These are phyloP conservation scores for Steccherinum ochraceum DNA, from an alignment of 768 basidiomycete species.

Conservation along the genomic window DNA sequence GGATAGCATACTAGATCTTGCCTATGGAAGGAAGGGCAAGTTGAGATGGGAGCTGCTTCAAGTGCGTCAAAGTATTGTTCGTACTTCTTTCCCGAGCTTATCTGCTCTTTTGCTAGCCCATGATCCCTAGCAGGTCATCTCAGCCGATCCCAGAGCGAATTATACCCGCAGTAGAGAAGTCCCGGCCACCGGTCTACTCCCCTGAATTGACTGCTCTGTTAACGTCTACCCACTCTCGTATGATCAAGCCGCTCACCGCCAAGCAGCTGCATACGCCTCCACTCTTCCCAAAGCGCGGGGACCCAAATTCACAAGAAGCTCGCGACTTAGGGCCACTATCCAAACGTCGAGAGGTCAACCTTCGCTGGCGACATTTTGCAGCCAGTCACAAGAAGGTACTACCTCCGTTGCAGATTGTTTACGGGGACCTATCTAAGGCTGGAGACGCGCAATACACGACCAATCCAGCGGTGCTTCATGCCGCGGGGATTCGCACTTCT, in stretches of 20 bases:
- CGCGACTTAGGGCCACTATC: slow-evolving; percentile 57
- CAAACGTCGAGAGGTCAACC: slow-evolving; percentile 69
- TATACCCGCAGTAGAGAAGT: slow-evolving; percentile 44
- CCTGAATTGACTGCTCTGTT: slow-evolving; percentile 57
- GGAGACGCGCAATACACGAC: neutral
- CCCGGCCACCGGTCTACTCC: slow-evolving; percentile 61
- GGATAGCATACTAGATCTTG: slow-evolving; percentile 52
- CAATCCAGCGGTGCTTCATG: slow-evolving; percentile 12
- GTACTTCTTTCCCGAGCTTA: slow-evolving; percentile 2
- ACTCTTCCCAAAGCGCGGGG: slow-evolving; percentile 48
- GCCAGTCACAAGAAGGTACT: slow-evolving; percentile 46
- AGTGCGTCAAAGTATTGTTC: slow-evolving; percentile 35
- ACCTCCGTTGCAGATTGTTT: slow-evolving; percentile 53
- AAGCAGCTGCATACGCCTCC: slow-evolving; percentile 43
- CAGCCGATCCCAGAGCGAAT: slow-evolving; percentile 42
- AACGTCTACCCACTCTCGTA: slow-evolving; percentile 41
- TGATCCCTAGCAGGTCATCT: slow-evolving; percentile 41
- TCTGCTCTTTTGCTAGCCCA: slow-evolving; percentile 3
- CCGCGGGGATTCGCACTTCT: slow-evolving; percentile 26
- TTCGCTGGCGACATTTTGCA: slow-evolving; percentile 60
- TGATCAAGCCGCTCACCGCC: slow-evolving; percentile 36
- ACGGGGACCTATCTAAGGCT: slow-evolving; percentile 9
- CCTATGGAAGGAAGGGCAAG: slow-evolving; percentile 73
- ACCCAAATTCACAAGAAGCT: slow-evolving; percentile 53
- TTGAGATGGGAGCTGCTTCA: slow-evolving; percentile 62